Percentiles rank a stretch among this genome's conserved stretches.
These are phyloP conservation scores for Fusarium sp. DNA, from an alignment of 2,329 filamentous ascomycete genomes.

Conservation along the genomic window DNA sequence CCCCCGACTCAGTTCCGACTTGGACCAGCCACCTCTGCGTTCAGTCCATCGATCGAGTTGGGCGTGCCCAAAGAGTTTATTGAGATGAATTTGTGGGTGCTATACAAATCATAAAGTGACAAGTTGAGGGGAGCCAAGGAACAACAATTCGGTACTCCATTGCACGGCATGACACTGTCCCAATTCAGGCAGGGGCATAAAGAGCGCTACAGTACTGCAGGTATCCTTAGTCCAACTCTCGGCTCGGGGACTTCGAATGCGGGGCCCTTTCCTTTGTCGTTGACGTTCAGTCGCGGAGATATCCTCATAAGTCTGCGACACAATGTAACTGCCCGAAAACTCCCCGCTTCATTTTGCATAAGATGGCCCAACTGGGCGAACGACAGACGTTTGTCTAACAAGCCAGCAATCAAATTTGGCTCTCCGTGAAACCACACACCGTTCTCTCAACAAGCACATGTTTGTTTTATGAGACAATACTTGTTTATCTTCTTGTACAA, in stretches of 20 bases:
- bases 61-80: constrained; percentile 45
- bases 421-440: constrained; percentile 14
- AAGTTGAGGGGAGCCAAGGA: background rate
- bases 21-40: constrained; percentile 22
- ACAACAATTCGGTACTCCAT: background rate
- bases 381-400: constrained; percentile 13
- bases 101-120: constrained; percentile 1
- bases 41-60: constrained; percentile 34
- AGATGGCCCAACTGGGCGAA: constrained; percentile 5
- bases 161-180: background rate
- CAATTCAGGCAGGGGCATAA: background rate
- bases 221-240: background rate
- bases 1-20: constrained; percentile 49
- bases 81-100: constrained; percentile 14
- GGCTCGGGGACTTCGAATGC: constrained; percentile 9
- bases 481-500: constrained; percentile 17
- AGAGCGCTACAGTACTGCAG: background rate
- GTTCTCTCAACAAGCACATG: constrained; percentile 11
- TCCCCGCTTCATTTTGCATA: constrained; percentile 48
- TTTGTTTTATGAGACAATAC: constrained; percentile 25
- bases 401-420: constrained; percentile 9
- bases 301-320: constrained; percentile 31
- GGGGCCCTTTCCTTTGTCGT: constrained; percentile 26
- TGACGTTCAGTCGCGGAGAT: constrained; percentile 24
- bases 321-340: constrained; percentile 49